Evolutionary conservation across 176 grass and related monocot genomes (phyloP).

Genomic region (Miscanthus lutarioriparius): DNA sequence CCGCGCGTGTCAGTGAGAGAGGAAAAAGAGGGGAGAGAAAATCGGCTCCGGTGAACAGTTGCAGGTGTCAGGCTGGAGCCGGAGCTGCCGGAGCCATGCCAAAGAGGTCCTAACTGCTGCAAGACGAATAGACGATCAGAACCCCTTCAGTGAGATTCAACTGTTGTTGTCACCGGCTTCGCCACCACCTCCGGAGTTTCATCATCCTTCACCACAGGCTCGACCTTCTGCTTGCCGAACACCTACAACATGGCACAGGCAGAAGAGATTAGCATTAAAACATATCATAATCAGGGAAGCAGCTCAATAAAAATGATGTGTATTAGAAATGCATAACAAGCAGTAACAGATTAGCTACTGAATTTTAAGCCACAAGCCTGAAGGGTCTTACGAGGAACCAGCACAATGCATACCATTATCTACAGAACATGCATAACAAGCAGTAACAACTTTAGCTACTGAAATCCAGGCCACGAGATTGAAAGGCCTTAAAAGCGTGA

Average conservation of each 20-base stretch:
- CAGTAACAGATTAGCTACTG: background rate
- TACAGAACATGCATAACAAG: background rate
- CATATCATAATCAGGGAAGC: background rate
- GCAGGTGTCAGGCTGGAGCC: too few relatives aligned
- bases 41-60: too few relatives aligned
- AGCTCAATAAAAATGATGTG: background rate
- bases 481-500: background rate
- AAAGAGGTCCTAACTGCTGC: background rate
- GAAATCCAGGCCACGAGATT: background rate
- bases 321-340: background rate
- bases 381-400: too few relatives aligned
- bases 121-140: background rate
- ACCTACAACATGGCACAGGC: background rate
- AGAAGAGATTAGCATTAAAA: background rate
- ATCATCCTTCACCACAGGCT: constrained; percentile 35
- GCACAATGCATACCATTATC: too few relatives aligned
- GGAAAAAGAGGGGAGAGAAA: too few relatives aligned
- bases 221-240: constrained; percentile 42
- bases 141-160: constrained; percentile 19
- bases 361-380: background rate
- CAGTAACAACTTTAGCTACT: too few relatives aligned
- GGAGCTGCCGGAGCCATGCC: too few relatives aligned
- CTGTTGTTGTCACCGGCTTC: background rate
- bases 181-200: background rate
- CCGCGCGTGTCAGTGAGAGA: too few relatives aligned